A percentile compares a stretch with the other conserved stretches of the same genome.
These are phyloP conservation scores for Crithidia mellificae DNA, from an alignment of 208 protist species.

Conservation along the genomic window DNA sequence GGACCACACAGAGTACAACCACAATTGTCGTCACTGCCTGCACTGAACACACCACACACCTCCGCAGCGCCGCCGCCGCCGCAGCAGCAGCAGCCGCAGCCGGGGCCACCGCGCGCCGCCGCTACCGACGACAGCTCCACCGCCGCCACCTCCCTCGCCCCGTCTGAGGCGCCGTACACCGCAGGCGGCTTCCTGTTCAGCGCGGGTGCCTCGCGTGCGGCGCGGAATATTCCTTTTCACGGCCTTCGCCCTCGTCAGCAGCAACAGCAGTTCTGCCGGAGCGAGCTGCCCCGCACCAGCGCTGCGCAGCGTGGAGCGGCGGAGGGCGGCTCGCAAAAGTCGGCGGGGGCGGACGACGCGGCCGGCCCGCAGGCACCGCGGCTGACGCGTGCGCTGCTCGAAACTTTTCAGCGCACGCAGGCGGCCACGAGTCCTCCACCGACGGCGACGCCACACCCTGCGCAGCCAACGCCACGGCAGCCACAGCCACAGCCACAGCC, in stretches of 20 bases:
- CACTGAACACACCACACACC: too few species aligned
- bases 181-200: neutral
- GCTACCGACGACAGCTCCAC: neutral
- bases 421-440: neutral
- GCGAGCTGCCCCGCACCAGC: neutral
- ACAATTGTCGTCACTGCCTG: too few species aligned
- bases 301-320: too few species aligned
- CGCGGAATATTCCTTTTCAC: slow-evolving; percentile 16
- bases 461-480: neutral
- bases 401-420: slow-evolving; percentile 13
- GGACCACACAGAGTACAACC: too few species aligned
- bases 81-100: neutral
- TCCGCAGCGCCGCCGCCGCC: neutral
- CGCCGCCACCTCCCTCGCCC: neutral
- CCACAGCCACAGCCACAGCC: neutral
- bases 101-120: neutral
- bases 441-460: neutral
- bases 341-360: neutral
- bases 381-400: slow-evolving; percentile 19
- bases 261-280: neutral
- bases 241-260: neutral
- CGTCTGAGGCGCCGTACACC: neutral
- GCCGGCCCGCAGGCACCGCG: neutral
- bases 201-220: neutral
- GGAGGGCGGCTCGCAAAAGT: too few species aligned